Conservation (phyloP, 768 basidiomycete genomes). For the Mycena galericulata region DNA sequence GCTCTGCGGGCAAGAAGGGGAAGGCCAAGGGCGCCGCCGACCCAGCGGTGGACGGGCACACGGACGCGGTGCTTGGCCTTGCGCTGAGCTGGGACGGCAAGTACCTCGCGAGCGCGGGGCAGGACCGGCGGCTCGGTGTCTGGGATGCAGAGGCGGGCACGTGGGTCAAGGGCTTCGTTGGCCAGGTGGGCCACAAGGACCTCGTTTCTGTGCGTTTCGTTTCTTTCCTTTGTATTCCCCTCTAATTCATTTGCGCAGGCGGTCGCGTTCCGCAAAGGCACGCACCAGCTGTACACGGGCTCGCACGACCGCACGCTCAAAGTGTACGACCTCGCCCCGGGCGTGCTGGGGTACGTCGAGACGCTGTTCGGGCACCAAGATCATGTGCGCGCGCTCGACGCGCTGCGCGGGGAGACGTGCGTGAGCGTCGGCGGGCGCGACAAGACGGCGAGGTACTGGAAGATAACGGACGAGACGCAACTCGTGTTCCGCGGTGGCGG, state of each 20-base stretch:
- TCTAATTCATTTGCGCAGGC: slow-evolving; percentile 52
- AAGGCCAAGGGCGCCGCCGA: slow-evolving; percentile 67
- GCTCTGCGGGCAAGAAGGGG: slow-evolving; percentile 56
- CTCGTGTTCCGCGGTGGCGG: slow-evolving; percentile 98
- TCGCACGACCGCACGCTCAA: slow-evolving; percentile 92
- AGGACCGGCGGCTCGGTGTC: slow-evolving; percentile 83
- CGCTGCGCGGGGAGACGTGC: slow-evolving; percentile 85
- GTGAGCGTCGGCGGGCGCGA: slow-evolving; percentile 92
- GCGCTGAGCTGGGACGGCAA: slow-evolving; percentile 89
- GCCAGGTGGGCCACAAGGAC: slow-evolving; percentile 75
- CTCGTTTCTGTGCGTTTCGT: slow-evolving; percentile 48
- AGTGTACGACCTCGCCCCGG: slow-evolving; percentile 77
- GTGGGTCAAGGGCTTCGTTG: slow-evolving; percentile 87
- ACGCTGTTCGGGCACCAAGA: slow-evolving; percentile 99
- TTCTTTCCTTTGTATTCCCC: slow-evolving; percentile 3
- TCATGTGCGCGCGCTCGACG: slow-evolving; percentile 79
- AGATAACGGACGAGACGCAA: slow-evolving; percentile 94
- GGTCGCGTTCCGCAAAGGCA: slow-evolving; percentile 82
- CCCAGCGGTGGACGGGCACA: slow-evolving; percentile 76
- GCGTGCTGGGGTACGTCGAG: slow-evolving; percentile 93
- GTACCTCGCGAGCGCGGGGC: slow-evolving; percentile 88
- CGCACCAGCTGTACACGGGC: slow-evolving; percentile 78
- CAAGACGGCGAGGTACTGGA: slow-evolving; percentile 95
- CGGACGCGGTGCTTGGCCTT: slow-evolving; percentile 85
- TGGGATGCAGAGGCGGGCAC: slow-evolving; percentile 85